phyloP scores from a whole-genome alignment of 2,329 filamentous ascomycete species.

The Talaromyces sp. region DNA sequence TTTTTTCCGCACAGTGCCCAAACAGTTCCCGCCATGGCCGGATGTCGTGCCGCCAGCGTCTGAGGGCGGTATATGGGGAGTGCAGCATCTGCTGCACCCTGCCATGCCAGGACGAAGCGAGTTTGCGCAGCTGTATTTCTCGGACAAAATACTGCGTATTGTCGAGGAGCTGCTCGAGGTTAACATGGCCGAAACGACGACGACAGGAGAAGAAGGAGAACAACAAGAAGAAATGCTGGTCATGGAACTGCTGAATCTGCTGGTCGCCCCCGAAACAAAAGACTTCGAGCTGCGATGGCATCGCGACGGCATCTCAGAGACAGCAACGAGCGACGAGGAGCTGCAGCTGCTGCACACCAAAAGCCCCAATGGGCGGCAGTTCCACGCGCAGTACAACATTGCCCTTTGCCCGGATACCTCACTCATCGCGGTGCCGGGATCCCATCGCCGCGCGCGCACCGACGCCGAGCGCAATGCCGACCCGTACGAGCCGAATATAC shows the following conservation, averaged over 20 bases:
- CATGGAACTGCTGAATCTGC: conserved; percentile 84
- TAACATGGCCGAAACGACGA: conserved; percentile 17
- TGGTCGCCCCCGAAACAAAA: conserved; percentile 61
- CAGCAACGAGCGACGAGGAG: conserved; percentile 63
- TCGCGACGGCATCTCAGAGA: conserved; percentile 71
- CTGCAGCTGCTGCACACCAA: conserved; percentile 51
- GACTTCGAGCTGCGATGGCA: conserved; percentile 80
- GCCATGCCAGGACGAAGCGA: conserved; percentile 55
- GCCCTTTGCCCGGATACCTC: conserved; percentile 70
- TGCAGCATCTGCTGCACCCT: conserved; percentile 79
- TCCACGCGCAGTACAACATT: conserved; percentile 84
- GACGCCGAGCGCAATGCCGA: conserved; percentile 61
- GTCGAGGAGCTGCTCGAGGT: conserved; percentile 59
- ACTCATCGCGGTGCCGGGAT: conserved; percentile 71
- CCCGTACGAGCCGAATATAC: conserved; percentile 58
- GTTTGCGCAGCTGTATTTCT: conserved; percentile 70
- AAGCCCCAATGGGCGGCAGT: conserved; percentile 43
- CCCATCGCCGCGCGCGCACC: conserved; percentile 67
- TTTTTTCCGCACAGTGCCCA: conserved; percentile 74
- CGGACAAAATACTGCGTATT: conserved; percentile 55
- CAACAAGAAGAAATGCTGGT: conserved; percentile 59
- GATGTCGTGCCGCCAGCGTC: conserved; percentile 44
- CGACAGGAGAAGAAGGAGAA: background rate
- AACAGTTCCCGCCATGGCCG: conserved; percentile 86
- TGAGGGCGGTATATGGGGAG: conserved; percentile 73